Base-by-base conservation (phyloP, 805 yeast genomes). In the Kodamaea jinghongensis region DNA sequence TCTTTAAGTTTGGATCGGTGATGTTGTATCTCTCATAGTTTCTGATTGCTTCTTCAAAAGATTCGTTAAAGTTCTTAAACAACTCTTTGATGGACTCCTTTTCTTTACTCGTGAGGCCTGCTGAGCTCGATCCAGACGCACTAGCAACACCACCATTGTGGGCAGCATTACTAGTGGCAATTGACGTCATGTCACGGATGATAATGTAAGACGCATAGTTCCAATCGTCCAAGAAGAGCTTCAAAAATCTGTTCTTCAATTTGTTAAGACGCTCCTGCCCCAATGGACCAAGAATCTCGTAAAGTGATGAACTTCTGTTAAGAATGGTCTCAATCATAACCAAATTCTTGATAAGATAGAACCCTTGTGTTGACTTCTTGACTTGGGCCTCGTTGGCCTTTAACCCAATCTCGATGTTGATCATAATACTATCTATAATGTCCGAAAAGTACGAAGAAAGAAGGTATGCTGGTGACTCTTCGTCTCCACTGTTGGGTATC, bases 81-180 rank as follows among this genome's bases (percentile, higher is more conserved):
- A 86, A 79, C 45, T 93, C 96, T 54, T 91, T 93, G 41, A 88
- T 78, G 36, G 71, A 77, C 39, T 88, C 96, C 46, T 79, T 78
- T 48, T 88, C 96, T 49, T 86, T 84, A n/a, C 79, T 78, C 32
- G 78, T 48, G 43, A 63, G 42, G 9, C 43, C 42, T 7, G 32
- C 36, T 15, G 39, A 44, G 3, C 52, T 27, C 28, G 38, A 36
- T 7, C 47, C 48, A 26, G 32, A 23, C 2, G 48, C 32, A 3
- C 47, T 32, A 28, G 48, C 38, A 16, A 33, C 41, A 3, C 50
- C 51, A 5, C 67, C 74, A 8, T 46, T 31, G 31, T 66, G 59
- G 26, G 75, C 76, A 13, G 76, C 72, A 38, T 70, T 70, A 14
- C 75, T 70, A 16, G 79, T 72, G 30, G 77, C 73, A 22, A 79